Conservation (phyloP, 2,329 filamentous ascomycete genomes). For the Penicillium hordei region DNA sequence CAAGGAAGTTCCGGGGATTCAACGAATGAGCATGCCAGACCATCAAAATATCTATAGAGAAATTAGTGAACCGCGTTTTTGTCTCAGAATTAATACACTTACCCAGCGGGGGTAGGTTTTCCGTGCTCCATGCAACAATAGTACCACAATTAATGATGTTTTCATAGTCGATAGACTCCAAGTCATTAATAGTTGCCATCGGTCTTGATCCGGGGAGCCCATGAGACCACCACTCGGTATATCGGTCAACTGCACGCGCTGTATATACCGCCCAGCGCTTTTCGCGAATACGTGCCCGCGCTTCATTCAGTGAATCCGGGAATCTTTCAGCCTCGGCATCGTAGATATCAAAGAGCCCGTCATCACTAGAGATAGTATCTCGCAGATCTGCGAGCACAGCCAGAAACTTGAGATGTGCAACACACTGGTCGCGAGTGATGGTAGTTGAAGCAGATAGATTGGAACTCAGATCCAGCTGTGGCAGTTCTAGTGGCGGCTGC, state of each 20-base stretch:
- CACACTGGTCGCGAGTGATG: slow-evolving; percentile 56
- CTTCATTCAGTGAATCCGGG: slow-evolving; percentile 40
- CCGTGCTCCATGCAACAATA: slow-evolving; percentile 13
- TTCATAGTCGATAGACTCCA: slow-evolving; percentile 13
- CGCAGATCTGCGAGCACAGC: slow-evolving; percentile 66
- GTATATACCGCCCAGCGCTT: slow-evolving; percentile 72
- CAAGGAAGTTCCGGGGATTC: slow-evolving; percentile 23
- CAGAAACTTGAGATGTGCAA: slow-evolving; percentile 73
- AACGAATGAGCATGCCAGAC: slow-evolving; percentile 27
- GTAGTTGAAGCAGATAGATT: slow-evolving; percentile 10
- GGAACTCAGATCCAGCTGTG: slow-evolving; percentile 25
- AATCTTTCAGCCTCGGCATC: slow-evolving; percentile 47
- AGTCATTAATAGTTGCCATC: slow-evolving; percentile 11
- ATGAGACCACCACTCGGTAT: slow-evolving; percentile 59
- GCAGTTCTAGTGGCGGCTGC: slow-evolving; percentile 20
- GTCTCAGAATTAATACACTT: neutral
- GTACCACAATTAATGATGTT: slow-evolving; percentile 11
- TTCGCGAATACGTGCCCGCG: slow-evolving; percentile 59
- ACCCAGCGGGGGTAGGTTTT: slow-evolving; percentile 25
- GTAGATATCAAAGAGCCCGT: slow-evolving; percentile 66
- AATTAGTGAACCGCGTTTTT: neutral
- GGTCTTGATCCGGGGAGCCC: slow-evolving; percentile 19
- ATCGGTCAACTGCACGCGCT: slow-evolving; percentile 65
- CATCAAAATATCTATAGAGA: slow-evolving; percentile 24
- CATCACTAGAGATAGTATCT: slow-evolving; percentile 63